Evolutionary conservation across 1,284 basidiomycete species (phyloP).

Genomic region (Inonotus obliquus): DNA sequence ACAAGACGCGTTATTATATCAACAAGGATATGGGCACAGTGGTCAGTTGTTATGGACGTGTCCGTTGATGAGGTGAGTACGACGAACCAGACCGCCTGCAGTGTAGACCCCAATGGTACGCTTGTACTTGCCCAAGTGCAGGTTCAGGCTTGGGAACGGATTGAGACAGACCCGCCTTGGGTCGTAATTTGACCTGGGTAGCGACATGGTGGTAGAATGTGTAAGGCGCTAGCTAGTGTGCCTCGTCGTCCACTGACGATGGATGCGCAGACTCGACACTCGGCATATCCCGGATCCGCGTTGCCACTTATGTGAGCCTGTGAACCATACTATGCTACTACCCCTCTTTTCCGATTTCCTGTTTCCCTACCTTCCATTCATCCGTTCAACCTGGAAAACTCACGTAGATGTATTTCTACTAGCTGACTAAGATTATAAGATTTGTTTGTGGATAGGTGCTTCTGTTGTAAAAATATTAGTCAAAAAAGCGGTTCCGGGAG

Average conservation of each 20-base stretch:
- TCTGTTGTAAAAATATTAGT: too few relatives aligned
- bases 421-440: too few relatives aligned
- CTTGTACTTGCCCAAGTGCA: slow-evolving; percentile 55
- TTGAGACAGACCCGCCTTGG: slow-evolving; percentile 81
- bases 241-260: background rate
- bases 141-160: slow-evolving; percentile 59
- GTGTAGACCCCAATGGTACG: slow-evolving; percentile 87
- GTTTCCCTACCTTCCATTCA: too few relatives aligned
- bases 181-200: slow-evolving; percentile 79
- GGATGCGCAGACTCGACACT: background rate
- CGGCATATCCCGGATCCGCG: background rate
- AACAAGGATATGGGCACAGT: slow-evolving; percentile 1
- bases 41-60: slow-evolving; percentile 2
- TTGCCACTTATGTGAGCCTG: background rate
- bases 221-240: background rate
- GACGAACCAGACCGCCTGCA: slow-evolving; percentile 82
- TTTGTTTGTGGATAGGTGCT: too few relatives aligned
- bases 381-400: too few relatives aligned
- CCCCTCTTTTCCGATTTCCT: too few relatives aligned
- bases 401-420: too few relatives aligned
- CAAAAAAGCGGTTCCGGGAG: too few relatives aligned
- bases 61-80: slow-evolving; percentile 2
- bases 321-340: too few relatives aligned
- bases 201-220: slow-evolving; percentile 45
- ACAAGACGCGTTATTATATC: background rate